A percentile compares a stretch with the other conserved stretches of the same genome.
Evolutionary conservation across 2,329 filamentous ascomycete species (phyloP).

Genomic region (Penicillium decumbens): DNA sequence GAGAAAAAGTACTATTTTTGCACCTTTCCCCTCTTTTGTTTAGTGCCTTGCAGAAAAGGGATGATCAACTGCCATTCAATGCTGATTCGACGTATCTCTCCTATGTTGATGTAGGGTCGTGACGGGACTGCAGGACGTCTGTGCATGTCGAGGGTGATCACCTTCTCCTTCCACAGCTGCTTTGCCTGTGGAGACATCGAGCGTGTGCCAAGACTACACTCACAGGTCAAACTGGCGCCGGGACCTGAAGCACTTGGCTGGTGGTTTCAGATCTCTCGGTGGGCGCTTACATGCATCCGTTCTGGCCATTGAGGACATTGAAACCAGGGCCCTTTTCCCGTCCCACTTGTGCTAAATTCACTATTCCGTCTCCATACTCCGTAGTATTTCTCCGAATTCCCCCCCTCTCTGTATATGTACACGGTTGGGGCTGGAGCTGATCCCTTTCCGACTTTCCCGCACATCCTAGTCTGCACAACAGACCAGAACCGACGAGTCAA

Average conservation of each 20-base stretch:
- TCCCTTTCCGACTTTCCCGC: conserved; percentile 5
- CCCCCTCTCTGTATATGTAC: background rate
- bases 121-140: conserved; percentile 17
- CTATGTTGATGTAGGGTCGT: background rate
- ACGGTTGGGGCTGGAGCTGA: conserved; percentile 19
- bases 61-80: background rate
- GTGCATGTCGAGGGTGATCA: conserved; percentile 11
- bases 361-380: background rate
- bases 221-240: conserved; percentile 34
- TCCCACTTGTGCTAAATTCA: background rate
- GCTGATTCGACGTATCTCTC: conserved; percentile 14
- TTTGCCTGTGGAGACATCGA: background rate
- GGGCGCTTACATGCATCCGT: conserved; percentile 29
- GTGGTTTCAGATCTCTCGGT: conserved; percentile 30
- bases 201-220: conserved; percentile 17
- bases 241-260: conserved; percentile 34
- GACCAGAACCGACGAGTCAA: conserved; percentile 15
- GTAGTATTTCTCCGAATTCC: conserved; percentile 17
- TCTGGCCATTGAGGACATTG: conserved; percentile 19
- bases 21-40: background rate
- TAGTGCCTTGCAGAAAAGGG: conserved; percentile 1
- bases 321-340: conserved; percentile 4
- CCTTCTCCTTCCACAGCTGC: conserved; percentile 11
- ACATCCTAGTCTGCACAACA: conserved; percentile 4
- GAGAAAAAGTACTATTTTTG: background rate